A percentile compares a stretch with the other conserved stretches of the same genome.
These are phyloP conservation scores for Phytopythium delawarense DNA, from an alignment of 352 stramenopile species.

Conservation along the genomic window DNA sequence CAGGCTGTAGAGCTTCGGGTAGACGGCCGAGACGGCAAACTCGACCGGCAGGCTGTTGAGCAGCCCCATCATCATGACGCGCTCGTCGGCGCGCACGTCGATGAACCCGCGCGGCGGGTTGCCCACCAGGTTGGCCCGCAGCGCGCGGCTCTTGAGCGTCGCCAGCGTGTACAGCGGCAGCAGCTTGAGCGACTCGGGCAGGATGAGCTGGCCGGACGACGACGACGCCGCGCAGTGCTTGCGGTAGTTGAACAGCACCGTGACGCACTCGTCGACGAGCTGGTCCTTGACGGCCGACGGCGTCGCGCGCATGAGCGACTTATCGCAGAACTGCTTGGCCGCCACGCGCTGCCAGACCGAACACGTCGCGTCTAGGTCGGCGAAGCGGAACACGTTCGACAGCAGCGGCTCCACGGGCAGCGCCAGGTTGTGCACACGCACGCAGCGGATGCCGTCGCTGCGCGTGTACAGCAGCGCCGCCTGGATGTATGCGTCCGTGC, in stretches of 20 bases:
- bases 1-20: slow-evolving; percentile 86
- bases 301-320: slow-evolving; percentile 76
- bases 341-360: slow-evolving; percentile 81
- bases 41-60: slow-evolving; percentile 78
- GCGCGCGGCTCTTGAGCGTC: slow-evolving; percentile 83
- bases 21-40: slow-evolving; percentile 83
- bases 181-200: slow-evolving; percentile 90
- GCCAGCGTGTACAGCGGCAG: slow-evolving; percentile 87
- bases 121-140: slow-evolving; percentile 78
- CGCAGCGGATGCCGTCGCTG: slow-evolving; percentile 77
- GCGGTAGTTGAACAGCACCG: slow-evolving; percentile 89
- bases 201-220: slow-evolving; percentile 88
- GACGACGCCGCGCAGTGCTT: slow-evolving; percentile 89
- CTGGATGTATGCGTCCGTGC: slow-evolving; percentile 81
- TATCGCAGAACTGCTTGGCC: slow-evolving; percentile 77
- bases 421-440: slow-evolving; percentile 90
- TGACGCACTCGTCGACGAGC: slow-evolving; percentile 83
- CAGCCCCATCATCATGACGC: slow-evolving; percentile 82
- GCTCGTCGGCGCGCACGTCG: slow-evolving; percentile 82
- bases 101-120: slow-evolving; percentile 80
- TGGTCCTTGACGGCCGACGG: slow-evolving; percentile 72
- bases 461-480: slow-evolving; percentile 87
- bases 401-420: slow-evolving; percentile 71
- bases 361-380: slow-evolving; percentile 84
- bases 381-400: slow-evolving; percentile 87